Conservation (phyloP, 2,329 filamentous ascomycete genomes). For the Neonectria coccinea region DNA sequence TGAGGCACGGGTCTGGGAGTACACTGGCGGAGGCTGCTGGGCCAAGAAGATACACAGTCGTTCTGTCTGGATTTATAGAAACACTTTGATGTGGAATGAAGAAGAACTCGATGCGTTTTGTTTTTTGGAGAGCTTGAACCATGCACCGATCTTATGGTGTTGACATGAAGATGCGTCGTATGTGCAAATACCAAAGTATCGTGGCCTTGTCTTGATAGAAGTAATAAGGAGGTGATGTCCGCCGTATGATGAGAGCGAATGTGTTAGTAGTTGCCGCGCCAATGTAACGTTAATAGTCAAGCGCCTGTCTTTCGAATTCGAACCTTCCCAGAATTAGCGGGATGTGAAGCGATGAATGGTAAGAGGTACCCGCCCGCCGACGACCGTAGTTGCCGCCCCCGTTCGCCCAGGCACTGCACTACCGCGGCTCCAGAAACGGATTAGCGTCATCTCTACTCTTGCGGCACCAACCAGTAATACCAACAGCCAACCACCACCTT, state of each 20-base stretch:
- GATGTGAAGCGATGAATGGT: background rate
- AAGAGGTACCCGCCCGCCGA: constrained; percentile 12
- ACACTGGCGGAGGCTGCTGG: constrained; percentile 27
- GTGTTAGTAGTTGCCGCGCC: no score
- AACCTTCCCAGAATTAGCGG: background rate
- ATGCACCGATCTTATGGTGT: background rate
- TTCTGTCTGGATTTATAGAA: constrained; percentile 38
- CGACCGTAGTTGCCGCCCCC: constrained; percentile 33
- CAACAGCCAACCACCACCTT: constrained; percentile 42
- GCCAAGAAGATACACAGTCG: constrained; percentile 29
- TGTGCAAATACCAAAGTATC: background rate
- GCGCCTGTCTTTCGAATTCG: background rate
- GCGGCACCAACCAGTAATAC: constrained; percentile 41
- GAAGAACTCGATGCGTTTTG: constrained; percentile 9
- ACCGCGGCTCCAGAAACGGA: constrained; percentile 44
- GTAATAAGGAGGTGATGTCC: background rate
- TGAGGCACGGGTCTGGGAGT: constrained; percentile 30
- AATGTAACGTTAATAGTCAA: background rate
- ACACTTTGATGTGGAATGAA: constrained; percentile 14
- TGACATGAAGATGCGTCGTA: background rate
- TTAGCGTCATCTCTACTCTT: constrained; percentile 42
- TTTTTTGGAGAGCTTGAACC: background rate
- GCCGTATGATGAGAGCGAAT: no score
- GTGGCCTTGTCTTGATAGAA: background rate
- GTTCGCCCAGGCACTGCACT: constrained; percentile 31